These are phyloP conservation scores for Talaromyces wortmannii DNA, from an alignment of 495 filamentous ascomycete species.

Conservation along the genomic window DNA sequence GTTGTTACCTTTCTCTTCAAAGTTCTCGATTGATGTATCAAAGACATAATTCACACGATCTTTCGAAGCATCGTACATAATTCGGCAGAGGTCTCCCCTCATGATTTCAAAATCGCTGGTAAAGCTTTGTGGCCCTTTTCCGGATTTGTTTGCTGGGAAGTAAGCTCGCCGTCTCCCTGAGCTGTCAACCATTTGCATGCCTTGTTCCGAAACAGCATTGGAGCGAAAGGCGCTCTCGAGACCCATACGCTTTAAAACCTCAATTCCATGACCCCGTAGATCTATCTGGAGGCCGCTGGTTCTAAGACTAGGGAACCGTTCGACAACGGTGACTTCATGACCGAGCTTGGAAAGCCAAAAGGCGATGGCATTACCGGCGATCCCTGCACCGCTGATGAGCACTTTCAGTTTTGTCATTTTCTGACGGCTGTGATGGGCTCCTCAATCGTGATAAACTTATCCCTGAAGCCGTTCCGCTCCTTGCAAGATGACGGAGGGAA, in stretches of 20 bases:
- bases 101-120: conserved; percentile 43
- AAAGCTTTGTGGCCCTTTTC: conserved; percentile 19
- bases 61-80: conserved; percentile 26
- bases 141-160: conserved; percentile 21
- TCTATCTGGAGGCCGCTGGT: conserved; percentile 30
- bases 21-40: conserved; percentile 11
- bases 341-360: conserved; percentile 26
- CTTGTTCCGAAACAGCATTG: conserved; percentile 20
- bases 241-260: conserved; percentile 31
- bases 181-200: conserved; percentile 24
- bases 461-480: too few relatives aligned
- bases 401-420: conserved; percentile 24
- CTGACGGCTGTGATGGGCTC: neutral
- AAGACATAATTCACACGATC: conserved; percentile 21
- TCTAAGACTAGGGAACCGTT: conserved; percentile 26
- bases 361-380: conserved; percentile 28
- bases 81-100: conserved; percentile 29
- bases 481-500: too few relatives aligned
- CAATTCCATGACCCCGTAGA: conserved; percentile 28
- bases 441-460: too few relatives aligned
- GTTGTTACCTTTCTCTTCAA: conserved; percentile 8
- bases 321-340: conserved; percentile 30
- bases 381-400: conserved; percentile 41
- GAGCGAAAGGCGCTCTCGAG: conserved; percentile 18
- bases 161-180: conserved; percentile 12